Base-by-base conservation (phyloP, 176 grass and related monocot species). In the Oryza glaberrima region DNA sequence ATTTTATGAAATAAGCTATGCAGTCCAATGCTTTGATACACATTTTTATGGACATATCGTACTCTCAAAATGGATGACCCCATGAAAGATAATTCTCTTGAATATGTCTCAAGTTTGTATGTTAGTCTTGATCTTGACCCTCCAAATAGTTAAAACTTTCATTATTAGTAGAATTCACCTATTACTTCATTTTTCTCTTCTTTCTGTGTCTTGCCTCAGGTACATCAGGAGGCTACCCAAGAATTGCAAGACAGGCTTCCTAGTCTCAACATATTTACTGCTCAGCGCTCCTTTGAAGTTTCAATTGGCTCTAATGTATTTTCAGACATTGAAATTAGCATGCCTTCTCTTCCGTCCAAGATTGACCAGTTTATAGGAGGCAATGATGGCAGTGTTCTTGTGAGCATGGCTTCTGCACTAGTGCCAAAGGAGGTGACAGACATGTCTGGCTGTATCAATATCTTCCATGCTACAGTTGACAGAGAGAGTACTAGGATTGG, bases 131-230 rank as follows among this genome's bases (percentile, higher is more conserved):
- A 38, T 66, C 9, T 66, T 49, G 19, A 38, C 20, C 25, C 61
- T 45, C 9, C 54, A 19, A 43, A 73, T n/a, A 52, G 12, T 77
- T 51, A 77, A 36, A 7, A 46, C 46, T 80, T 75, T 48, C 9
- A n/a, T 69, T 65, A 41, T 19, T 17, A 72, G 19, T 19, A 41
- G 44, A 14, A 46, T 3, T 28, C 67, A 14, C 60, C 45, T 69
- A 63, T 77, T 30, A 28, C 47, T 51, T 82, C 14, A 47, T 6
- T 20, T 26, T 26, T 49, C 16, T 40, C 11, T 45, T 72, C 41
- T 64, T 78, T 11, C 68, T 11, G 32, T 72, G 54, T 83, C 54
- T 72, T 70, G n/a, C 66, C 46, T 78, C 82, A 91, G 90, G 86
- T 69, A 76, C 81, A 84, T 56, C 26, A 38, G 65, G 22, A 70